A percentile compares a stretch with the other conserved stretches of the same genome.
These are phyloP conservation scores for Linderniella brevidens DNA, from an alignment of 257 asterid species.

Conservation along the genomic window DNA sequence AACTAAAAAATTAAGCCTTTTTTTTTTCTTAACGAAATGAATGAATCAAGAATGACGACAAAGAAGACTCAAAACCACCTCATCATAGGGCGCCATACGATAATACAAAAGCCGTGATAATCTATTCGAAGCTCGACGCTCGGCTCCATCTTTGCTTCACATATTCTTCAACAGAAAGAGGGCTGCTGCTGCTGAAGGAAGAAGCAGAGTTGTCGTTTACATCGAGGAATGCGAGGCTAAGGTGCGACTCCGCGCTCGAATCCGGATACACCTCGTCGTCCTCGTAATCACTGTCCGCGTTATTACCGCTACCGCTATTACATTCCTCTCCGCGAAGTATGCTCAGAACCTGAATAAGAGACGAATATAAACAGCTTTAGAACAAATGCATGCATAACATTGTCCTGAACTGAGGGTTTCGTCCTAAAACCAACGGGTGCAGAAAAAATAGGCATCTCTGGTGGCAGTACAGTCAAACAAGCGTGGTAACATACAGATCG, in stretches of 20 bases:
- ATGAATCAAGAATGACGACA: too few relatives aligned
- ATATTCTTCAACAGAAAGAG: conserved; percentile 41
- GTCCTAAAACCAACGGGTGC: too few relatives aligned
- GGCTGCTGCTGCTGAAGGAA: conserved; percentile 29
- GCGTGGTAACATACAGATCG: too few relatives aligned
- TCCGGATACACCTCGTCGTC: conserved; percentile 66
- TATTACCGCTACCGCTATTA: conserved; percentile 6
- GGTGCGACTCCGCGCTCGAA: conserved; percentile 51
- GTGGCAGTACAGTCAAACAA: too few relatives aligned
- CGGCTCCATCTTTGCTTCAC: conserved; percentile 42
- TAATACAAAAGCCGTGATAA: conserved; percentile 7
- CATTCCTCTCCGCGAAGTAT: conserved; percentile 30
- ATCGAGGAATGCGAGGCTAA: conserved; percentile 45
- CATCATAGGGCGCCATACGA: too few relatives aligned
- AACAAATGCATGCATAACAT: background rate
- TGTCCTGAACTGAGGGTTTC: too few relatives aligned
- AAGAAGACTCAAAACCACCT: background rate
- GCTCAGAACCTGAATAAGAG: conserved; percentile 21
- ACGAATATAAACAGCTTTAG: background rate
- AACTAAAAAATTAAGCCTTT: too few relatives aligned
- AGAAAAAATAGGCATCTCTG: too few relatives aligned
- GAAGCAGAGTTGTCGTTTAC: conserved; percentile 28
- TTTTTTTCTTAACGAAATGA: too few relatives aligned
- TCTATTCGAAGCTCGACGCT: conserved; percentile 37
- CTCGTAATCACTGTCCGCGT: conserved; percentile 19